Conservation (phyloP, 1,284 basidiomycete genomes). For the Anthracocystis setariae region DNA sequence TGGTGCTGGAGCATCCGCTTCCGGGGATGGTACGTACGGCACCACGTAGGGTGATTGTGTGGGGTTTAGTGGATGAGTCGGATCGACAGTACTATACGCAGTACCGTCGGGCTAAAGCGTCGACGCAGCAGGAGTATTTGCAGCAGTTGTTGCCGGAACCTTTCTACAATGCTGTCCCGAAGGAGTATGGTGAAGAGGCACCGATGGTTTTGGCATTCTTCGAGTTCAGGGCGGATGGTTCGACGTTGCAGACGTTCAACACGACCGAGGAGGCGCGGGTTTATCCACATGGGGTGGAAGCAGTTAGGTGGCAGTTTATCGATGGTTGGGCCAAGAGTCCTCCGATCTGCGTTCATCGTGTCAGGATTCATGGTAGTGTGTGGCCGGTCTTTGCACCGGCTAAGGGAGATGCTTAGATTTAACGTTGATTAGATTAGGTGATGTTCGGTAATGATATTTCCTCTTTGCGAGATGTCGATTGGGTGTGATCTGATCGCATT, state of each 20-base stretch:
- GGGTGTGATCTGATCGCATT: too few relatives aligned
- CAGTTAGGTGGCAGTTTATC: conserved; percentile 36
- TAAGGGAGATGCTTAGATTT: background rate
- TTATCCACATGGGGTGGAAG: conserved; percentile 32
- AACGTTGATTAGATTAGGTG: background rate
- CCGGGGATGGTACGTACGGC: conserved; percentile 35
- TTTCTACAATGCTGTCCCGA: conserved; percentile 16
- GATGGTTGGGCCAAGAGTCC: conserved; percentile 33
- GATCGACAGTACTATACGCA: conserved; percentile 28
- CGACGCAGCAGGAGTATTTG: conserved; percentile 16
- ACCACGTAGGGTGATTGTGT: conserved; percentile 31
- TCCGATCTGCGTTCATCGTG: conserved; percentile 36
- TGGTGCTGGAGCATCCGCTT: conserved; percentile 38
- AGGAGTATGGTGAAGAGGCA: conserved; percentile 22
- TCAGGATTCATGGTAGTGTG: conserved; percentile 26
- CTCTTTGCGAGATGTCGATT: too few relatives aligned
- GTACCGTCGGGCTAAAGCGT: conserved; percentile 17
- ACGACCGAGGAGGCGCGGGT: conserved; percentile 20
- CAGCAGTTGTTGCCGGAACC: conserved; percentile 11
- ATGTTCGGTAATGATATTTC: too few relatives aligned
- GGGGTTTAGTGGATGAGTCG: conserved; percentile 28
- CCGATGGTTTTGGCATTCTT: conserved; percentile 29
- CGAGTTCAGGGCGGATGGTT: conserved; percentile 31
- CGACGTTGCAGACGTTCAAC: conserved; percentile 40
- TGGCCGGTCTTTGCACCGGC: conserved; percentile 35